A percentile compares a stretch with the other conserved stretches of the same genome.
Conservation (phyloP, 345 rosid species). For the Salix suchowensis region DNA sequence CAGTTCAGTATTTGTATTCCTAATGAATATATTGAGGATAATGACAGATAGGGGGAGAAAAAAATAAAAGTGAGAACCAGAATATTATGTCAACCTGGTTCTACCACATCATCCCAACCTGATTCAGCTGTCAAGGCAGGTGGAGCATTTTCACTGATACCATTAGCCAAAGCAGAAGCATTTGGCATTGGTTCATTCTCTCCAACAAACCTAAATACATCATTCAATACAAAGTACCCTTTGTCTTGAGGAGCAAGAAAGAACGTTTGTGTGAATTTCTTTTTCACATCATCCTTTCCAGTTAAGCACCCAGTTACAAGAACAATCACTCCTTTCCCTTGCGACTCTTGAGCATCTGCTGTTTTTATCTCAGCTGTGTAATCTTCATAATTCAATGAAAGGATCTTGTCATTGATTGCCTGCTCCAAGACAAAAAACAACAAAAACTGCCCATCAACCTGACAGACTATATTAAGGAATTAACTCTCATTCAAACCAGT, state of each 20-base stretch:
- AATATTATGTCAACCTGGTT: background rate
- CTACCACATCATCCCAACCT: constrained; percentile 31
- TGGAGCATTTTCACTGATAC: constrained; percentile 29
- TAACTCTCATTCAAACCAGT: constrained; percentile 1
- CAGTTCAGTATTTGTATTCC: background rate
- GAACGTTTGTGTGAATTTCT: constrained; percentile 81
- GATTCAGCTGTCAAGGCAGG: constrained; percentile 32
- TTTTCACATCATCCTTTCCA: constrained; percentile 63
- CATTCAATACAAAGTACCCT: constrained; percentile 86
- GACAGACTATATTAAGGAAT: background rate
- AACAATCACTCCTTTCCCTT: constrained; percentile 66
- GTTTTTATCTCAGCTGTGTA: constrained; percentile 84
- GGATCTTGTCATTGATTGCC: constrained; percentile 25
- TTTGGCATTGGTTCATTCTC: constrained; percentile 41
- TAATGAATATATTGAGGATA: background rate
- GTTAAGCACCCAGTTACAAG: constrained; percentile 81
- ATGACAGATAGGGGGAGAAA: background rate
- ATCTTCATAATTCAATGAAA: constrained; percentile 30
- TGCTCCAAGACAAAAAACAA: constrained; percentile 5
- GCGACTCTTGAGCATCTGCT: constrained; percentile 82
- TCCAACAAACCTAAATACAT: constrained; percentile 74
- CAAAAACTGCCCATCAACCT: background rate
- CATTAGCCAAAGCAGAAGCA: constrained; percentile 31
- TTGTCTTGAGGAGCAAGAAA: constrained; percentile 92
- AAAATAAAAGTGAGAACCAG: background rate